phyloP scores from a whole-genome alignment of 495 filamentous ascomycete species.

The Lepidopterella palustris region DNA sequence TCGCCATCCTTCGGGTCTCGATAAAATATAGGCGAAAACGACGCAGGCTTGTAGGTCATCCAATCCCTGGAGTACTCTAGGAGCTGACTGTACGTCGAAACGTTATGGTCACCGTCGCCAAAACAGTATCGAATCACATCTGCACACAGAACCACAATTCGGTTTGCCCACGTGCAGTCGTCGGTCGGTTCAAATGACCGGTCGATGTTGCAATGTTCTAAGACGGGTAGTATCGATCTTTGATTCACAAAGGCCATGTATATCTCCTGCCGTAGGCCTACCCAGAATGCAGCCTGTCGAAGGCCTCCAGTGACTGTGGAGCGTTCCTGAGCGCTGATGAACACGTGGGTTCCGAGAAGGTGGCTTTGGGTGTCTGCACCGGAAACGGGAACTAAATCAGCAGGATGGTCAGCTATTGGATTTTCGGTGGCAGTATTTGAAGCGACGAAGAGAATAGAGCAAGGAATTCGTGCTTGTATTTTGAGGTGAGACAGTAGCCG shows the following conservation, averaged over 20 bases:
- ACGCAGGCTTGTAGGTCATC: constrained; percentile 16
- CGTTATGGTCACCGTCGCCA: constrained; percentile 26
- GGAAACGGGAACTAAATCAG: constrained; percentile 27
- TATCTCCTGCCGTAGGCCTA: constrained; percentile 46
- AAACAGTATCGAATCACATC: constrained; percentile 50
- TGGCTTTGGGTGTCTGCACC: constrained; percentile 41
- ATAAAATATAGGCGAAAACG: constrained; percentile 24
- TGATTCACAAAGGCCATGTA: constrained; percentile 50
- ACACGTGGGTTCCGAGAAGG: constrained; percentile 47
- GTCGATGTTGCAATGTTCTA: constrained; percentile 35
- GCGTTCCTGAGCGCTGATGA: constrained; percentile 39
- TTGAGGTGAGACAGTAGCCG: too few species aligned
- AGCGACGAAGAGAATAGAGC: too few species aligned
- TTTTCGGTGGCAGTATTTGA: not conserved
- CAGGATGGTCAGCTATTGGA: not conserved
- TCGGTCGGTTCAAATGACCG: constrained; percentile 38
- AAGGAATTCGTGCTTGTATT: too few species aligned
- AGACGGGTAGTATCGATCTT: constrained; percentile 36
- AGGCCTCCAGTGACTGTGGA: constrained; percentile 40
- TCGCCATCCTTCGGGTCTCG: constrained; percentile 17
- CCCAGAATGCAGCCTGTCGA: constrained; percentile 49
- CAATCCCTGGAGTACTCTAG: constrained; percentile 10
- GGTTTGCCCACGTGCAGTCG: constrained; percentile 49
- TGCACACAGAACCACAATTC: constrained; percentile 48
- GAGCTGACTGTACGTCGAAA: constrained; percentile 11